Base-by-base conservation (phyloP, 2,329 filamentous ascomycete genomes). In the Davidsoniella eucalypti region DNA sequence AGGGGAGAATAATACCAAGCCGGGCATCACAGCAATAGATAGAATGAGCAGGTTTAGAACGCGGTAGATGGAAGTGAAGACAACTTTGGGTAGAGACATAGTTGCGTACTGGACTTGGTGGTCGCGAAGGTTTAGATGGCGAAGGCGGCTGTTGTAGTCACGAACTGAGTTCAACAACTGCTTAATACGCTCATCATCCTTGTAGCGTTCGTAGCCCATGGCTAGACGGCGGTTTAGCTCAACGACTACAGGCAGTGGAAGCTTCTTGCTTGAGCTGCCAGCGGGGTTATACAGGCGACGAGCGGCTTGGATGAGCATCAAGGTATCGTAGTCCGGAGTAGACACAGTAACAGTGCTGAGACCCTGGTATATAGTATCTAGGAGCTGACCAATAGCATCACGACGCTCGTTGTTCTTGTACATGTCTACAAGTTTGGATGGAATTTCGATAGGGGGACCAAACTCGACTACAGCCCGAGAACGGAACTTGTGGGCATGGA, bases 401-500 rank as follows among this genome's bases (percentile, higher is more conserved):
- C 92, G 76, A 57, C 86, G 78, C 61, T 93, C 79, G 51, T 87
- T 87, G 55, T 74, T 78, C 64, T 81, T 83, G 67, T 94, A 96
- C 65, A 87, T 80, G 55, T 88, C 75, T 4, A 95, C 86, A 33
- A 95, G 68, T 59, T 94, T 84, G 17, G 71, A 69, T 0, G 87
- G 83, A 8, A 96, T 80, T 56, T 94, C 84, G 55, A 96, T 81
- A 0, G 92, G 87, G 23, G 78, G 81, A 7, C 92, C 92, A 59
- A 96, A 98, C 61, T 98, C 92, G 54, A 96, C 81, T 4, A 98
- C 90, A 36, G 90, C 92, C 61, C 92, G 78, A 55, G 90, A 96
- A 43, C 90, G 83, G 66, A 98, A 98, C 64, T 96, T 98, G 72
- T 98, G 90, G 0, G 90, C 85, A 65, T 96, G 90, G 67, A 98